Evolutionary conservation across 768 basidiomycete genomes (phyloP), one percentile per base, ranked within the genome.

Genomic region (Calocybe indica): DNA sequence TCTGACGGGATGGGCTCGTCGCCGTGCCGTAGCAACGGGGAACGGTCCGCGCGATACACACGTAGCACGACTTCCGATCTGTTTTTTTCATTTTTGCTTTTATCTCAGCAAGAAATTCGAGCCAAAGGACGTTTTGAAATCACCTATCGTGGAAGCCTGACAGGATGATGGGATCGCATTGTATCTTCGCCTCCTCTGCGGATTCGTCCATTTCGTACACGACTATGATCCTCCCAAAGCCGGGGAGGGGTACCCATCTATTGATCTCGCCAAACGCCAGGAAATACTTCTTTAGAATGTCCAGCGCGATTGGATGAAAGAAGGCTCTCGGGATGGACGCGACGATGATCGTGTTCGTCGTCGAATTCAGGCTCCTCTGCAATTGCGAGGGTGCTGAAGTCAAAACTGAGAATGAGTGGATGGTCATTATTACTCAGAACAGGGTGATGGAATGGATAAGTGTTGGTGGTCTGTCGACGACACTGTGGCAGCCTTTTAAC

Each of bases 231-330:
- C 94, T 76, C 1, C 81, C 78, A 57, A 97, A 92, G 5, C 81
- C 83, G 13, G 77, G 79, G 5, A 98, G 66, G 3, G 92, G 92
- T 1, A 88, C 90, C 93, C 94, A 99, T 56, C 85, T 78, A 57
- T 88, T 83, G n/a, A 99, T 81, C 22, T 75, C 68, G 12, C 96
- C 95, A 55, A 85, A 93, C 2, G 73, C 59, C 3, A 70, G 71
- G 60, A 98, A 97, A 60, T 94, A 85, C 14, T 73, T 66, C 37
- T 70, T 75, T 15, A 97, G 71, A 12, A 86, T 76, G 8, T 75
- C 65, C 15, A 92, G 73, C 50, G 88, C 75, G 0, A 74, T 56
- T 5, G 85, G 82, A 33, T 83, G 74, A 69, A 97, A 95, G 63
- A 93, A 90, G 1, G 76, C 68, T 32, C 71, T 76, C 3, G 92